Evolutionary conservation across 768 basidiomycete species (phyloP).

Genomic region (Suillus fuscotomentosus): DNA sequence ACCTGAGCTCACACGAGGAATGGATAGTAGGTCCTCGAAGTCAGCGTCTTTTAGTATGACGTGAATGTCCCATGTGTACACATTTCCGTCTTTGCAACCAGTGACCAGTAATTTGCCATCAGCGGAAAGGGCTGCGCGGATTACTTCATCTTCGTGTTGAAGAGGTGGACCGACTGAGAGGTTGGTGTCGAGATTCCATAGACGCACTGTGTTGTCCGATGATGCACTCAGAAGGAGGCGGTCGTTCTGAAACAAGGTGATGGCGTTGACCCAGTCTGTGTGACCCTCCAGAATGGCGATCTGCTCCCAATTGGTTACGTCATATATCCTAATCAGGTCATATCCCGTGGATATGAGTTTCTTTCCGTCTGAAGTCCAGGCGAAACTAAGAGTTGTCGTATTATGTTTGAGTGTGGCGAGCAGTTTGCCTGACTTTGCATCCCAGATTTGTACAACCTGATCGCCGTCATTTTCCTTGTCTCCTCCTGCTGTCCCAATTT

Average conservation of each 20-base stretch:
- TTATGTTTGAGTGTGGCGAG: neutral
- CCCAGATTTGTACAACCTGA: neutral
- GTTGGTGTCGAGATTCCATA: neutral
- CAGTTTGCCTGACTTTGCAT: neutral
- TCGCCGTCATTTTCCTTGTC: too few species aligned
- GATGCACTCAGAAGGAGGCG: too few species aligned
- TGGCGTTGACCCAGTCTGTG: neutral
- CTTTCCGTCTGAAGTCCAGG: neutral
- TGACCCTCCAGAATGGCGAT: neutral
- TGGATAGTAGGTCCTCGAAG: neutral
- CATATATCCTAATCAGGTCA: neutral
- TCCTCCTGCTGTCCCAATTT: neutral
- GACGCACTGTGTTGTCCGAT: too few species aligned
- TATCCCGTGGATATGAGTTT: neutral
- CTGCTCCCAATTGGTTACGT: neutral
- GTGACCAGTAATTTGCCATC: neutral
- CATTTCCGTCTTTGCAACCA: neutral
- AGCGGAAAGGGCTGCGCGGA: neutral
- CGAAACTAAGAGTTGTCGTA: neutral
- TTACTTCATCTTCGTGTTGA: accelerated
- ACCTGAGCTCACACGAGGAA: neutral
- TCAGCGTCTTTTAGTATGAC: neutral
- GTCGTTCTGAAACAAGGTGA: neutral
- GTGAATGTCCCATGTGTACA: neutral
- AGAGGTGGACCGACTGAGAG: neutral